Evolutionary conservation across 495 filamentous ascomycete species (phyloP), one percentile per base, ranked within the genome.

Genomic region (Paragyromitra xinjiangensis): DNA sequence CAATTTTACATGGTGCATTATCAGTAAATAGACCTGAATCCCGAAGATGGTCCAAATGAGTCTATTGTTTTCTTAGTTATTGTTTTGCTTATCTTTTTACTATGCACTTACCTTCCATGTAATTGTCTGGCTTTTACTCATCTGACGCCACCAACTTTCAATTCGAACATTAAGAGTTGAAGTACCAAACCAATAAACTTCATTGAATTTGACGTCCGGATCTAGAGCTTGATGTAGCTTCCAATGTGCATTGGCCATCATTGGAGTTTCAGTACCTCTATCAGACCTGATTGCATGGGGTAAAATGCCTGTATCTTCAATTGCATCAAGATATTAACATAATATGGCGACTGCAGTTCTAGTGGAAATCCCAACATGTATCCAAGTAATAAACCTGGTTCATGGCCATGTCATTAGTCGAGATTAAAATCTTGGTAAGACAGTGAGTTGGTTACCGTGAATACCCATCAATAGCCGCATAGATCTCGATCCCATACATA

Each of bases 211-310:
- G 0, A 42, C 19, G 12, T 9, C 19, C 1, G 53, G n/a, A 69
- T 48, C 22, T 0, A 19, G 4, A 4, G 53, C 64, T 12, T 37
- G 14, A 51, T 69, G 55, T 1, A 69, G 16, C n/a, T 42, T 42
- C 53, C 42, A 69, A n/a, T 69, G 29, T 8, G 42, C 42, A 62
- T 62, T 75, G 1, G 72, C 64, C 72, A 75, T 69, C 40, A 75
- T 69, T 11, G 29, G 51, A 2, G 26, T 75, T 40, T 75, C 64
- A 0, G 53, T 69, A 24, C 64, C 72, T 24, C 44, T 2, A 44
- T 75, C 72, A 6, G 16, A 75, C 1, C 40, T 42, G 19, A 69
- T 63, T 24, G 26, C 7, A 50, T 19, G 9, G 2, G 72, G 72
- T 29, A 75, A 62, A 19, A 51, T 12, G n/a, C 42, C 12, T 4